These are phyloP conservation scores for Hydnomerulius pinastri DNA, from an alignment of 768 basidiomycete species.

Conservation along the genomic window DNA sequence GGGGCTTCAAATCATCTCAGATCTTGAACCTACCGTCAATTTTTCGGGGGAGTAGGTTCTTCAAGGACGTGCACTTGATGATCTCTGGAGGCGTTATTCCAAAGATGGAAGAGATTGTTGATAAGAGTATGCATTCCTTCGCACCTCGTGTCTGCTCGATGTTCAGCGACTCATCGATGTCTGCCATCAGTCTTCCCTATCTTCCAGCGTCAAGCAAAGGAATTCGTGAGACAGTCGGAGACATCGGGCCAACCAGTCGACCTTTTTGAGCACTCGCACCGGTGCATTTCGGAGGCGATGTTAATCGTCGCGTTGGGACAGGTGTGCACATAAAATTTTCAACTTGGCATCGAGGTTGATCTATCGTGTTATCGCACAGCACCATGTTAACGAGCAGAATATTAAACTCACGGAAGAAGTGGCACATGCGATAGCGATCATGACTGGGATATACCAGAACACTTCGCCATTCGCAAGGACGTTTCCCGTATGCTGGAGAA, in stretches of 20 bases:
- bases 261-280: constrained; percentile 30
- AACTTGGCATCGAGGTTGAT: no score
- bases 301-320: constrained; percentile 32
- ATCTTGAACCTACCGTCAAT: constrained; percentile 34
- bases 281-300: constrained; percentile 35
- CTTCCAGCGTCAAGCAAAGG: constrained; percentile 24
- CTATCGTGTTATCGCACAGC: constrained; percentile 14
- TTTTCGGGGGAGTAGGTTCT: constrained; percentile 8
- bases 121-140: constrained; percentile 11
- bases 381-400: constrained; percentile 25
- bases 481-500: constrained; percentile 25
- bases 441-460: constrained; percentile 34
- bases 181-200: constrained; percentile 21
- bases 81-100: constrained; percentile 18
- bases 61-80: constrained; percentile 6
- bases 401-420: constrained; percentile 26
- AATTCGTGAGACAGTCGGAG: constrained; percentile 12
- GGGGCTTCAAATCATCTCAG: constrained; percentile 9
- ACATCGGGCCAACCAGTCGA: constrained; percentile 9
- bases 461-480: constrained; percentile 25
- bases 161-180: no score
- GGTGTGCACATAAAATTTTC: constrained; percentile 13
- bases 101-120: constrained; percentile 27
- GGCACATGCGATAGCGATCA: constrained; percentile 27
- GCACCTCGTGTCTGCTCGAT: not conserved